Conservation (phyloP, 768 basidiomycete genomes). For the Russula foetens region DNA sequence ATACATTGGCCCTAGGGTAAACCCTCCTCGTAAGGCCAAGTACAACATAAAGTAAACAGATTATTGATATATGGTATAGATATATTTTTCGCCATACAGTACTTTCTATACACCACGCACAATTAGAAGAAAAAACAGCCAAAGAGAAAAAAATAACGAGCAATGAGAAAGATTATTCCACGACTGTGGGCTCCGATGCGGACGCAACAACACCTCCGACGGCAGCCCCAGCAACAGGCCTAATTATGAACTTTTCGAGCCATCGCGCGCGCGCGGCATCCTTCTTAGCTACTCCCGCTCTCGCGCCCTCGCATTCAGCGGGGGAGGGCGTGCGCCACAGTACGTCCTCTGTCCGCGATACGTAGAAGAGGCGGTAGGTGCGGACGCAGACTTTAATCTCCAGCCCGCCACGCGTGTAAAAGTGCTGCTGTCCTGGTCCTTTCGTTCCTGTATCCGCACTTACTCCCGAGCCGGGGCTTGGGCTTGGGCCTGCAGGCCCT, state of each 20-base stretch:
- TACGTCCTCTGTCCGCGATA: constrained; percentile 57
- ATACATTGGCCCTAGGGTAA: too few species aligned
- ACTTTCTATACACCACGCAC: neutral
- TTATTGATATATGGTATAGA: too few species aligned
- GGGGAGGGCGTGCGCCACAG: constrained; percentile 40
- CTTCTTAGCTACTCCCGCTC: neutral
- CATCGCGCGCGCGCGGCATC: neutral
- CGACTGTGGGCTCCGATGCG: neutral
- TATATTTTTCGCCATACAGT: too few species aligned
- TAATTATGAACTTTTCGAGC: neutral
- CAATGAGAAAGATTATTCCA: neutral
- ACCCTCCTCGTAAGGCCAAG: too few species aligned
- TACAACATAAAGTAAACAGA: too few species aligned
- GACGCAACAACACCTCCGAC: neutral
- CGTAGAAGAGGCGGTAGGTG: constrained; percentile 77
- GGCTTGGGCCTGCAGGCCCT: neutral
- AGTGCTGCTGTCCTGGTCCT: neutral
- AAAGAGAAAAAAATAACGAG: neutral
- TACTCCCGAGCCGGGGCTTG: neutral
- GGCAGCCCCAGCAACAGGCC: neutral
- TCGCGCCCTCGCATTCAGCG: constrained; percentile 32
- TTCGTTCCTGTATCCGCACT: neutral
- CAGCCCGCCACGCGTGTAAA: constrained; percentile 40
- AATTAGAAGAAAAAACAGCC: neutral
- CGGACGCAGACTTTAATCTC: constrained; percentile 82